phyloP scores from a whole-genome alignment of 495 filamentous ascomycete species.

The Penicillium paxilli region DNA sequence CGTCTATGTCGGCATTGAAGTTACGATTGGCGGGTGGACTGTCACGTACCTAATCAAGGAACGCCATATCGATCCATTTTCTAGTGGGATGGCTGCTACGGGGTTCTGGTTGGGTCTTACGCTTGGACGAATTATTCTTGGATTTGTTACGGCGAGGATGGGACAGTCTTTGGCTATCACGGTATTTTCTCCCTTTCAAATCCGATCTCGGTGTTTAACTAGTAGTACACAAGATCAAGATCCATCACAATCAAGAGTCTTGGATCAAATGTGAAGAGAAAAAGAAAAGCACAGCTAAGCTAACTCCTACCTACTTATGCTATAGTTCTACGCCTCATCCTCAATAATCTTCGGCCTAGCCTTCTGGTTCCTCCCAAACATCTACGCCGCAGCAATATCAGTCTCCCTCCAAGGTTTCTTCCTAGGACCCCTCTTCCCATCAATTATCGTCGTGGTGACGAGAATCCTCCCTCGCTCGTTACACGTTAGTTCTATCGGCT shows the following conservation, averaged over 20 bases:
- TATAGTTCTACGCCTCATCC: too few relatives aligned
- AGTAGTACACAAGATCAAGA: too few relatives aligned
- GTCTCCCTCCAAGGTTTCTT: conserved; percentile 70
- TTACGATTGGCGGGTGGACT: conserved; percentile 71
- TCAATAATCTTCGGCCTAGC: too few relatives aligned
- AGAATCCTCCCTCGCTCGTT: conserved; percentile 73
- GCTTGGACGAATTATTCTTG: conserved; percentile 54
- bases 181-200: too few relatives aligned
- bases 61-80: conserved; percentile 49
- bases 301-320: too few relatives aligned
- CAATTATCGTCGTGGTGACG: conserved; percentile 70
- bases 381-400: conserved; percentile 65
- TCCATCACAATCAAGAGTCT: too few relatives aligned
- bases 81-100: conserved; percentile 57
- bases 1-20: conserved; percentile 77
- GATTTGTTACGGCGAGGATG: conserved; percentile 58
- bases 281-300: too few relatives aligned
- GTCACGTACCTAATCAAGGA: conserved; percentile 62
- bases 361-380: too few relatives aligned
- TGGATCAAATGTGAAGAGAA: too few relatives aligned
- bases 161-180: conserved; percentile 36
- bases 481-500: conserved; percentile 57
- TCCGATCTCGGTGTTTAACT: too few relatives aligned
- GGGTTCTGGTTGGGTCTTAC: conserved; percentile 66
- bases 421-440: conserved; percentile 63